These are phyloP conservation scores for Gossypium thurberi DNA, from an alignment of 345 rosid genomes.

Conservation along the genomic window DNA sequence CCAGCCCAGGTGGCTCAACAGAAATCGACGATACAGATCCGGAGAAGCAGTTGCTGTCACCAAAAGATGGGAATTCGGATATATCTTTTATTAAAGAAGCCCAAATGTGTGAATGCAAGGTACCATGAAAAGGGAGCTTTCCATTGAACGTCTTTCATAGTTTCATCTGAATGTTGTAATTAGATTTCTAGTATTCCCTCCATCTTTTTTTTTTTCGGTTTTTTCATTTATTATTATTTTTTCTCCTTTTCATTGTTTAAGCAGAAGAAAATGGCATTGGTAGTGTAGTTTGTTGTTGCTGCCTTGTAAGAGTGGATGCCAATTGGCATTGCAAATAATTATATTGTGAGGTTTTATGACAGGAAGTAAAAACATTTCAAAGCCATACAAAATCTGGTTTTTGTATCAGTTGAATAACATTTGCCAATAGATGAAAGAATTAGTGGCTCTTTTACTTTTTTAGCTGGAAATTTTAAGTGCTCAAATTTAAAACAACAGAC, in stretches of 20 bases:
- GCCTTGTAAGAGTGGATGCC: slow-evolving; percentile 1
- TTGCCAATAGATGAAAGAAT: not conserved
- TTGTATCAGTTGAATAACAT: not conserved
- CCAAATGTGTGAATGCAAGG: slow-evolving; percentile 17
- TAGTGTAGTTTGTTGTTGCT: slow-evolving; percentile 7
- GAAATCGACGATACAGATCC: slow-evolving; percentile 46
- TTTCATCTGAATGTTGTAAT: slow-evolving; percentile 8
- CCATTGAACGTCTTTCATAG: not conserved
- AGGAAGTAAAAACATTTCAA: not conserved
- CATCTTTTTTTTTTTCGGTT: not conserved
- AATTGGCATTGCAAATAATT: not conserved
- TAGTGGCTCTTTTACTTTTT: not conserved
- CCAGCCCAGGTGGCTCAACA: slow-evolving; percentile 31
- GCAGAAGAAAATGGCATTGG: not conserved
- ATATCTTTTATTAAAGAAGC: slow-evolving; percentile 50
- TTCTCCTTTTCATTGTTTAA: not conserved
- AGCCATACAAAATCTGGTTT: not conserved
- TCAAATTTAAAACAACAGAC: too few species aligned
- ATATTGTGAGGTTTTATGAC: not conserved
- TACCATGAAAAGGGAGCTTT: not conserved
- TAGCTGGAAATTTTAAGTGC: too few species aligned
- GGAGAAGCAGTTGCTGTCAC: slow-evolving; percentile 47
- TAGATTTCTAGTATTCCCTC: slow-evolving; percentile 3
- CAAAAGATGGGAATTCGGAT: slow-evolving; percentile 26
- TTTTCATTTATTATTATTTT: not conserved